Percentiles rank a stretch among this genome's conserved stretches.
Evolutionary conservation across 129 eudicot genomes (phyloP).

Genomic region (Flaveria ramosissima): DNA sequence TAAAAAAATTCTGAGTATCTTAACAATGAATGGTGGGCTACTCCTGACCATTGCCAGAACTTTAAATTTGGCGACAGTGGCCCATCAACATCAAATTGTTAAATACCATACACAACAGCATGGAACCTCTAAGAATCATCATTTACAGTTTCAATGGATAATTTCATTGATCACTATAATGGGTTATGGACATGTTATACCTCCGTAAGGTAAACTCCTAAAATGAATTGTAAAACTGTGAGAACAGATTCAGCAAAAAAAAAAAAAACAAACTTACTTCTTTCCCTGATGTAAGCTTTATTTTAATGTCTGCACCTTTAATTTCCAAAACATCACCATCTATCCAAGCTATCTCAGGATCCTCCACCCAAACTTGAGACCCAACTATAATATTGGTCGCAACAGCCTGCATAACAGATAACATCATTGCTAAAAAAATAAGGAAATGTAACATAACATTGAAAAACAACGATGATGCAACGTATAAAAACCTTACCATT

Average conservation of each 20-base stretch:
- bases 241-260: neutral
- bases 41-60: neutral
- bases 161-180: neutral
- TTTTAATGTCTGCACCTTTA: conserved; percentile 59
- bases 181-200: neutral
- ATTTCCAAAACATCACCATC: conserved; percentile 88
- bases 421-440: neutral
- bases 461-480: conserved; percentile 5
- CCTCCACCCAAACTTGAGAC: conserved; percentile 97
- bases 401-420: conserved; percentile 49
- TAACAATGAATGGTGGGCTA: no score
- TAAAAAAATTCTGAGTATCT: no score
- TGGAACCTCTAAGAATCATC: conserved; percentile 1
- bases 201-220: conserved; percentile 10
- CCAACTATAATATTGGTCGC: conserved; percentile 59
- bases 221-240: neutral
- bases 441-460: neutral
- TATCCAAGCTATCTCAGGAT: conserved; percentile 90
- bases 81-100: conserved; percentile 1
- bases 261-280: conserved; percentile 50
- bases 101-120: neutral
- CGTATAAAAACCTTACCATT: conserved; percentile 36
- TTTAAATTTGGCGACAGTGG: neutral
- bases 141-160: neutral
- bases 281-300: conserved; percentile 62